Percentiles rank a stretch among this genome's conserved stretches.
phyloP scores from a whole-genome alignment of 805 yeast species.

The Danielia reshetovae region DNA sequence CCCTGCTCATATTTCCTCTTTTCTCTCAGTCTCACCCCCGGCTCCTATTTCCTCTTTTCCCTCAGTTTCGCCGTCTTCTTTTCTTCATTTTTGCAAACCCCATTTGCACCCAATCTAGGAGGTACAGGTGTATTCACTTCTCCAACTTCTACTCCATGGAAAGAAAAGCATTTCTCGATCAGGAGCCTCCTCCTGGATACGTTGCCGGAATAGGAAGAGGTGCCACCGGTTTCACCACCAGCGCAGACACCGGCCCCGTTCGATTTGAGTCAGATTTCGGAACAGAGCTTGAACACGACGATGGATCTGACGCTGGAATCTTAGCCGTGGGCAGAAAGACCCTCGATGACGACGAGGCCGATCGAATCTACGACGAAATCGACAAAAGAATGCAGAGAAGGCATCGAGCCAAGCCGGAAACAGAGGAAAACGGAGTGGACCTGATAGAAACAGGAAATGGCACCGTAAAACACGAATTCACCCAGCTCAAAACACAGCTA shows the following conservation, averaged over 20 bases:
- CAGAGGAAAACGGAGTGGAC: slow-evolving; percentile 2
- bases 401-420: slow-evolving; percentile 16
- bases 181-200: slow-evolving; percentile 85
- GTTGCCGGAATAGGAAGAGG: slow-evolving; percentile 94
- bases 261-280: slow-evolving; percentile 16
- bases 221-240: slow-evolving; percentile 87
- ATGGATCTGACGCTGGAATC: slow-evolving; percentile 30
- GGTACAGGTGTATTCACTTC: background rate
- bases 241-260: slow-evolving; percentile 63
- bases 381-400: slow-evolving; percentile 46
- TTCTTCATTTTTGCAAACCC: too few relatives aligned
- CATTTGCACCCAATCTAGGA: background rate
- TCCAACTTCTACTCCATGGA: slow-evolving; percentile 35
- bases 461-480: slow-evolving; percentile 47
- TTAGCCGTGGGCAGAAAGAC: slow-evolving; percentile 25
- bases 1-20: too few relatives aligned
- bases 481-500: slow-evolving; percentile 63
- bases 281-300: slow-evolving; percentile 21
- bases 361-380: slow-evolving; percentile 58
- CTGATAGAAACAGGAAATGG: slow-evolving; percentile 14
- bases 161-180: slow-evolving; percentile 65
- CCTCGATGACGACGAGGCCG: slow-evolving; percentile 76
- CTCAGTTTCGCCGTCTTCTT: too few relatives aligned
- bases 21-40: background rate
- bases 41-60: too few relatives aligned